These are phyloP conservation scores for Trifolium subterraneum DNA, from an alignment of 306 rosid species.

Conservation along the genomic window DNA sequence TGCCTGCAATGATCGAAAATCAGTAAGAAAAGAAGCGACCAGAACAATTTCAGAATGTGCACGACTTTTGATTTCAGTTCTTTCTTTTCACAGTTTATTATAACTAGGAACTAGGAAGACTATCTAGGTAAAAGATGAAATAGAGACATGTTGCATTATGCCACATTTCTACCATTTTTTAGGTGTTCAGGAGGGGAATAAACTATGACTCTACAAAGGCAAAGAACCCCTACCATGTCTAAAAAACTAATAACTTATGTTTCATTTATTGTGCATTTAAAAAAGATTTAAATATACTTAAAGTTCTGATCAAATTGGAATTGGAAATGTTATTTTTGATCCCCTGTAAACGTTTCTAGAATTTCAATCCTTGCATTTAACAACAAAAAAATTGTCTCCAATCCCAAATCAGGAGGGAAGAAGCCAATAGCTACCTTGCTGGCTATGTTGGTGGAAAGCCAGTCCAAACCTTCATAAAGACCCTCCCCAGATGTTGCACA, in stretches of 20 bases:
- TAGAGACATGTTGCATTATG: neutral
- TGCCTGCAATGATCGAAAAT: constrained; percentile 58
- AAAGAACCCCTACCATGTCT: neutral
- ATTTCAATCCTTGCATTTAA: neutral
- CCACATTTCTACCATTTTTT: neutral
- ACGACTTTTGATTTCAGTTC: neutral
- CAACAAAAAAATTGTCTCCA: neutral
- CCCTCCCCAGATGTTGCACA: constrained; percentile 99
- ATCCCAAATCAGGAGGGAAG: constrained; percentile 2
- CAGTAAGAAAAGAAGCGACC: neutral
- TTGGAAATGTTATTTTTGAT: neutral
- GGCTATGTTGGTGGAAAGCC: constrained; percentile 99
- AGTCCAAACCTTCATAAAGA: constrained; percentile 95
- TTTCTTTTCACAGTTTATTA: neutral
- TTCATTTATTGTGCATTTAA: neutral
- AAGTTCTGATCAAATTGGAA: neutral
- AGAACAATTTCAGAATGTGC: neutral
- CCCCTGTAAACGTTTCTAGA: neutral
- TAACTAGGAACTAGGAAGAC: neutral
- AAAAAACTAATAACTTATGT: neutral
- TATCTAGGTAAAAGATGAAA: neutral
- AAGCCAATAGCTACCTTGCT: constrained; percentile 69
- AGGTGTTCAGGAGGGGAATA: neutral
- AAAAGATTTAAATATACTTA: neutral
- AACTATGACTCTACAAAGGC: neutral